Evolutionary conservation across 2,329 filamentous ascomycete genomes (phyloP).

Genomic region (Exophiala spinifera): DNA sequence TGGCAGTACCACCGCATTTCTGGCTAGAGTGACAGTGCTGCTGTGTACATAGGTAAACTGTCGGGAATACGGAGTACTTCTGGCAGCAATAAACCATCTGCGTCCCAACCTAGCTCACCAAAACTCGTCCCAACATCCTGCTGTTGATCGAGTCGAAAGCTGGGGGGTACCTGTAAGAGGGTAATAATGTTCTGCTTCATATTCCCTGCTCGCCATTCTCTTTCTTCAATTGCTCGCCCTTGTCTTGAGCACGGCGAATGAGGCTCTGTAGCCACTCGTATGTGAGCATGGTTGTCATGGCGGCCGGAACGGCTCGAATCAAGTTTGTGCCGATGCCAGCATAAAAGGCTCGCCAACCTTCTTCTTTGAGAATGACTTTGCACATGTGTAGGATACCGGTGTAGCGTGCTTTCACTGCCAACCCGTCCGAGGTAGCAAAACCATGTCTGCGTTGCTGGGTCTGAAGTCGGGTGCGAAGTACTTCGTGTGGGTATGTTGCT

Average conservation of each 20-base stretch:
- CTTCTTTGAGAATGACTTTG: slow-evolving; percentile 79
- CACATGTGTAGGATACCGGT: slow-evolving; percentile 77
- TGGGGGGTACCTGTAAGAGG: not conserved
- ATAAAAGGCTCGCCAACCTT: slow-evolving; percentile 96
- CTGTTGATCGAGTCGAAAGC: slow-evolving; percentile 1
- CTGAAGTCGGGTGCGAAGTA: slow-evolving; percentile 87
- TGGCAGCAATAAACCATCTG: not conserved
- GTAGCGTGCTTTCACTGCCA: slow-evolving; percentile 60
- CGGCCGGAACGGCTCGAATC: slow-evolving; percentile 90
- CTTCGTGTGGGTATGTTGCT: slow-evolving; percentile 95
- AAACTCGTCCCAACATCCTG: slow-evolving; percentile 7
- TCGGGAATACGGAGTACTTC: not conserved
- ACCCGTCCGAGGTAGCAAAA: slow-evolving; percentile 54
- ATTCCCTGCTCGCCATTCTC: slow-evolving; percentile 1
- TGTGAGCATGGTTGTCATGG: slow-evolving; percentile 95
- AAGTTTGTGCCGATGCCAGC: slow-evolving; percentile 97
- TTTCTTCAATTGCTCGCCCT: slow-evolving; percentile 32
- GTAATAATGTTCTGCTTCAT: slow-evolving; percentile 1
- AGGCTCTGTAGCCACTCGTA: slow-evolving; percentile 73
- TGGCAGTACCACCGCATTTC: no score
- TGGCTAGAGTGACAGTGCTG: no score
- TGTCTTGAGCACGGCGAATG: slow-evolving; percentile 53
- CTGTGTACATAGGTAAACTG: no score
- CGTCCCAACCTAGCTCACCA: not conserved
- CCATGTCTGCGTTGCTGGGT: slow-evolving; percentile 73